Conservation (phyloP, 805 yeast genomes). For the Candida khao-thaluensis region DNA sequence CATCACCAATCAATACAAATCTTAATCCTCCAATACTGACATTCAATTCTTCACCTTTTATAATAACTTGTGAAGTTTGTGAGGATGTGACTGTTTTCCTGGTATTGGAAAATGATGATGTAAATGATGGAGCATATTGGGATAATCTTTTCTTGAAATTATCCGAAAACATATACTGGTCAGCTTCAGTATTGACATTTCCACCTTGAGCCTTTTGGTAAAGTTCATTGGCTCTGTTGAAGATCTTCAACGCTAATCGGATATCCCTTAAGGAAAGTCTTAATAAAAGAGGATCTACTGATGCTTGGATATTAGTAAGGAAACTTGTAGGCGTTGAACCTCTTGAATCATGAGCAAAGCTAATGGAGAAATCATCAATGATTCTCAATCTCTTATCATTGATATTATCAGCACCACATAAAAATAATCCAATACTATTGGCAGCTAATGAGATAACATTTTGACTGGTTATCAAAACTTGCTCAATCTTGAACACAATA, state of each 20-base stretch:
- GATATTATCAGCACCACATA: conserved; percentile 68
- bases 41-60: conserved; percentile 66
- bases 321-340: conserved; percentile 59
- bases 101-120: conserved; percentile 46
- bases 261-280: conserved; percentile 87
- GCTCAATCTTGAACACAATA: conserved; percentile 83
- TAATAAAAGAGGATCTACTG: conserved; percentile 77
- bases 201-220: conserved; percentile 30
- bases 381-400: conserved; percentile 67
- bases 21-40: conserved; percentile 74
- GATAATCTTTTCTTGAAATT: conserved; percentile 61
- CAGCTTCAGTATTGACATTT: conserved; percentile 14
- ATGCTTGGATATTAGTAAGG: conserved; percentile 62
- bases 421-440: conserved; percentile 80
- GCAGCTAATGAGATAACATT: conserved; percentile 65
- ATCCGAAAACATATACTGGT: conserved; percentile 50
- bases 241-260: conserved; percentile 69
- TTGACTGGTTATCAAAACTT: conserved; percentile 67
- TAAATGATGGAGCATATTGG: conserved; percentile 67
- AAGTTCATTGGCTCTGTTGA: conserved; percentile 66
- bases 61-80: conserved; percentile 31
- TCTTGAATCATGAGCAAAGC: conserved; percentile 69
- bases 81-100: conserved; percentile 13
- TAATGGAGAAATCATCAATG: conserved; percentile 84
- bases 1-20: conserved; percentile 82